Base-by-base conservation (phyloP, 2,329 filamentous ascomycete genomes). In the Trichothecium roseum region DNA sequence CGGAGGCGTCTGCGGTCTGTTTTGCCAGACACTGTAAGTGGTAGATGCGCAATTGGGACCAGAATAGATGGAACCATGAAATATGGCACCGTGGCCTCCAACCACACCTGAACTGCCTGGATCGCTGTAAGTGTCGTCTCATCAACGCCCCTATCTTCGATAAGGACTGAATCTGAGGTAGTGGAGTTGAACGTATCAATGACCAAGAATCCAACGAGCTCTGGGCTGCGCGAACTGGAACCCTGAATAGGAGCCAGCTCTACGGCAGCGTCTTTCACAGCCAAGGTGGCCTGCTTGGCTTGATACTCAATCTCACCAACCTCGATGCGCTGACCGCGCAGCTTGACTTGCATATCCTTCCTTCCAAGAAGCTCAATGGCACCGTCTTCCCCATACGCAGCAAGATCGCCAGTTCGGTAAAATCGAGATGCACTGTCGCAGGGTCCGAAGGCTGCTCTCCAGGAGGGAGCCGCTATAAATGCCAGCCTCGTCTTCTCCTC, bases 231-330 rank as follows among this genome's bases (percentile, higher is more conserved):
- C 6, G 20, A 6, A 10, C 20, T 10, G n/a, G n/a, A n/a, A 10
- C 10, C 20, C 20, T 6, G 6, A 10, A 24, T 24, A 10, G 20
- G 20, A 6, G 20, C 10, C 20, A 24, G 10, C 20, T 24, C 20
- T 6, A 24, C 20, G 10, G 20, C 20, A 10, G 10, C 20, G 10
- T 24, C 20, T 10, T 24, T 24, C 8, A 61, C 50, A 8, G 6
- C 20, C 10, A 10, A 10, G 6, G 20, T 24, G 20, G 20, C 20
- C 20, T 6, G 10, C 20, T 10, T 24, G 6, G 20, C 20, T 4
- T 35, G n/a, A 13, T 70, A 70, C 38, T 77, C 81, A 37, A 94
- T 81, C 50, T 93, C 86, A 1, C 74, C 34, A 7, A 66, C 53
- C 49, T 66, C 74, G 38, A 69, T 54, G 37, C 68, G 48, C 37